These are phyloP conservation scores for Aspergillus costaricaensis DNA, from an alignment of 2,329 filamentous ascomycete species.

Conservation along the genomic window DNA sequence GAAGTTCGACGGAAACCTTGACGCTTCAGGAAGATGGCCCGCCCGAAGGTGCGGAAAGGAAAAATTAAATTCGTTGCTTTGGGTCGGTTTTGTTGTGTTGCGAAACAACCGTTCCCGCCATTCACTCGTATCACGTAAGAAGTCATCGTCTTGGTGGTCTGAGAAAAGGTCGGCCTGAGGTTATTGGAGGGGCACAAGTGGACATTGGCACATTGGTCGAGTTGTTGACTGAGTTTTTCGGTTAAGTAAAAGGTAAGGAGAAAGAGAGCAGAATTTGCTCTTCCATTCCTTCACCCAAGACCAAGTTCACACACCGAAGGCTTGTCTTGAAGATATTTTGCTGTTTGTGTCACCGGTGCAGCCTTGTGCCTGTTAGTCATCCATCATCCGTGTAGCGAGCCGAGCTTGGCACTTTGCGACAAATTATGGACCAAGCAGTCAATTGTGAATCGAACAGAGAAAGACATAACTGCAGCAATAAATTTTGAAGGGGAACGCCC, in stretches of 20 bases:
- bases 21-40: slow-evolving; percentile 8
- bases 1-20: background rate
- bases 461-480: background rate
- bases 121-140: slow-evolving; percentile 6
- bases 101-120: background rate
- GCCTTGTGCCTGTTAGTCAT: too few species aligned
- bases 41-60: background rate
- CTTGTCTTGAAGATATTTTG: too few species aligned
- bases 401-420: too few species aligned
- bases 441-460: background rate
- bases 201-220: background rate
- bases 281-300: too few species aligned
- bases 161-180: background rate
- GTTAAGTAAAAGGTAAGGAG: too few species aligned
- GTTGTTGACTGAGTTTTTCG: too few species aligned
- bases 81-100: background rate
- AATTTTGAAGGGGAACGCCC: background rate
- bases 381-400: too few species aligned
- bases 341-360: too few species aligned
- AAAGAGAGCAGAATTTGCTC: too few species aligned
- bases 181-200: background rate
- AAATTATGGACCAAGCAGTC: background rate
- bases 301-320: too few species aligned
- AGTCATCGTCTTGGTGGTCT: background rate
- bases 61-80: background rate